A percentile compares a stretch with the other conserved stretches of the same genome.
Conservation (phyloP, 2,329 filamentous ascomycete genomes). For the Aureobasidium namibiae region DNA sequence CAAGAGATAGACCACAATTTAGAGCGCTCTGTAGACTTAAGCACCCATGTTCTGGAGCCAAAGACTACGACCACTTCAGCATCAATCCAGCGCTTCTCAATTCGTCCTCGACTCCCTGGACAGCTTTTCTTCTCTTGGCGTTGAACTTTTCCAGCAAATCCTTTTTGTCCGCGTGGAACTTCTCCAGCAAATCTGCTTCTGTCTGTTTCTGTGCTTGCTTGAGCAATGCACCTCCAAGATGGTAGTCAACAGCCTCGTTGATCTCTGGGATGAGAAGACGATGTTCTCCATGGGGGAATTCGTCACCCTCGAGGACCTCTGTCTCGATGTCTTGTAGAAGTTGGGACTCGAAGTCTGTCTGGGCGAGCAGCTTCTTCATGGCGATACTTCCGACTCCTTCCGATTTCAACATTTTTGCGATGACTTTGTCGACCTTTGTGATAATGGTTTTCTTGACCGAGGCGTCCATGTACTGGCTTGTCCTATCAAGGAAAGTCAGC, state of each 20-base stretch:
- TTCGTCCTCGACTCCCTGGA: neutral
- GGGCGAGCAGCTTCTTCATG: neutral
- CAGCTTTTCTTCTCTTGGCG: too few species aligned
- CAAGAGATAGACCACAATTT: too few species aligned
- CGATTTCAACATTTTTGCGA: neutral
- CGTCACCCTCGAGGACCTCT: neutral
- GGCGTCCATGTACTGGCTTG: neutral
- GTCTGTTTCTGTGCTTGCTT: neutral
- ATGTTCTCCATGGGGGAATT: neutral
- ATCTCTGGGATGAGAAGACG: neutral
- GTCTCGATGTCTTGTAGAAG: neutral
- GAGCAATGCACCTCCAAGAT: neutral
- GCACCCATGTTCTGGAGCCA: too few species aligned
- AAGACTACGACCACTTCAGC: too few species aligned
- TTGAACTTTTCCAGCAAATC: too few species aligned
- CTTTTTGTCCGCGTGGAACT: neutral
- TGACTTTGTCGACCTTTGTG: neutral
- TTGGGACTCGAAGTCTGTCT: neutral
- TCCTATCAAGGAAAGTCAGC: neutral
- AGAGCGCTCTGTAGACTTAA: too few species aligned
- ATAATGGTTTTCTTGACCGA: neutral
- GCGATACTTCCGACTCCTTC: neutral
- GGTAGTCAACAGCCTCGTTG: neutral
- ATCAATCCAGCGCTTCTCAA: neutral
- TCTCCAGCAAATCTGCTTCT: neutral